These are phyloP conservation scores for Globisporangium ultimum DNA, from an alignment of 352 stramenopile genomes.

Conservation along the genomic window DNA sequence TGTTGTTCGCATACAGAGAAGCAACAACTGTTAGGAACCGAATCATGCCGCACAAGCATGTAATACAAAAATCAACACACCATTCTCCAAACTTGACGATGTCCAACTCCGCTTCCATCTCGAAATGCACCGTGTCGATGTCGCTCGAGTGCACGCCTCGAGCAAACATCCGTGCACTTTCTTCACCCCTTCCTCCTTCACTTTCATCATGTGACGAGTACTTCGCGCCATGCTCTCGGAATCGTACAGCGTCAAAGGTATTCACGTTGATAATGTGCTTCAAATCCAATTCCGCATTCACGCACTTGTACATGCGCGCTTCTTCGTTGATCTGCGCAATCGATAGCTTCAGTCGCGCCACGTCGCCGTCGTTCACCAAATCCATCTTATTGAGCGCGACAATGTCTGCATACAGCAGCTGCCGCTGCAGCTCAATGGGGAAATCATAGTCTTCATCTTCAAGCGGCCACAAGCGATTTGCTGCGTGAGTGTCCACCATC, in stretches of 20 bases:
- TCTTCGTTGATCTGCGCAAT: constrained; percentile 52
- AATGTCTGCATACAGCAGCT: constrained; percentile 67
- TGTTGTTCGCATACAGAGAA: constrained; percentile 1
- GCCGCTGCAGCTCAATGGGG: constrained; percentile 58
- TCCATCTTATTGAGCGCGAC: constrained; percentile 77
- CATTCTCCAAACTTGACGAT: constrained; percentile 54
- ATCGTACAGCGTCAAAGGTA: constrained; percentile 68
- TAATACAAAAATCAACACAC: constrained; percentile 14
- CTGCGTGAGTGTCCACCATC: constrained; percentile 90
- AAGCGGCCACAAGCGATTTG: constrained; percentile 38
- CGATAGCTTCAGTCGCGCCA: constrained; percentile 26
- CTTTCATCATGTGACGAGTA: constrained; percentile 15
- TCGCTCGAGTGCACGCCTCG: constrained; percentile 43
- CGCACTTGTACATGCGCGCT: constrained; percentile 33
- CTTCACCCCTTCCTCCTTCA: background rate
- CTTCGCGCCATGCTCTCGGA: constrained; percentile 17
- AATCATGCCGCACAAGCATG: background rate
- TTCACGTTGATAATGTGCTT: constrained; percentile 58
- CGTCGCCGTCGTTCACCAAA: constrained; percentile 31
- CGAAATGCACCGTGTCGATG: constrained; percentile 53
- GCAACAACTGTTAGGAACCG: background rate
- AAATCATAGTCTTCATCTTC: constrained; percentile 25
- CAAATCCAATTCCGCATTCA: constrained; percentile 52
- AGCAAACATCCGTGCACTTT: constrained; percentile 6
- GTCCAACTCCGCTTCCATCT: constrained; percentile 45